These are phyloP conservation scores for Zymoseptoria tritici DNA, from an alignment of 2,329 filamentous ascomycete genomes.

Conservation along the genomic window DNA sequence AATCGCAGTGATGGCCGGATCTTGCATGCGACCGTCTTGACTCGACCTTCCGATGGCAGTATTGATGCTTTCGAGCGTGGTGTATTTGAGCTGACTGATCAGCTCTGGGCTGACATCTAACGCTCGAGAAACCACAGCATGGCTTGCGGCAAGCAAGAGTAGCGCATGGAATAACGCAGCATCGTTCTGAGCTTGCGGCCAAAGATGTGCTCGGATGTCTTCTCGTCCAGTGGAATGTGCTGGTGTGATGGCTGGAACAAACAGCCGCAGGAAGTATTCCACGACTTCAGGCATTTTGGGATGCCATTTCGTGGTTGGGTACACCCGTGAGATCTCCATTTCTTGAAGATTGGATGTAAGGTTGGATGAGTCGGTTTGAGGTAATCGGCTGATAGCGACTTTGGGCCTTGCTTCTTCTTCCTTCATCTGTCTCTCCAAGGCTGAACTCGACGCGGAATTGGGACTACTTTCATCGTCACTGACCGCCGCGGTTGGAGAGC, in stretches of 20 bases:
- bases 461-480: constrained; percentile 8
- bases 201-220: constrained; percentile 12
- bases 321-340: constrained; percentile 9
- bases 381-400: neutral
- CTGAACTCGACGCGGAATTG: constrained; percentile 6
- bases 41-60: constrained; percentile 7
- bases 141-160: constrained; percentile 14
- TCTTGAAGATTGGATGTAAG: constrained; percentile 3
- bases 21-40: constrained; percentile 7
- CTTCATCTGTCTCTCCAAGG: neutral
- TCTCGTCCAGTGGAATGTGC: constrained; percentile 6
- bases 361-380: constrained; percentile 2
- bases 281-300: constrained; percentile 11
- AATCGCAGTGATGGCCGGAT: constrained; percentile 14
- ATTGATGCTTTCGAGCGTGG: constrained; percentile 15
- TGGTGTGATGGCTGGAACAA: constrained; percentile 6
- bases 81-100: constrained; percentile 12
- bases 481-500: constrained; percentile 5
- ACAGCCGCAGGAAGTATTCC: constrained; percentile 12
- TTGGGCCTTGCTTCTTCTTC: constrained; percentile 1
- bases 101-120: constrained; percentile 7
- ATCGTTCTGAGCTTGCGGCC: constrained; percentile 13
- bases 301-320: constrained; percentile 14
- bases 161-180: constrained; percentile 14
- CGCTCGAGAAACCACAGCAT: constrained; percentile 12